Evolutionary conservation across 139 green algal genomes (phyloP), one percentile per base, ranked within the genome.

Genomic region (Volvox africanus): DNA sequence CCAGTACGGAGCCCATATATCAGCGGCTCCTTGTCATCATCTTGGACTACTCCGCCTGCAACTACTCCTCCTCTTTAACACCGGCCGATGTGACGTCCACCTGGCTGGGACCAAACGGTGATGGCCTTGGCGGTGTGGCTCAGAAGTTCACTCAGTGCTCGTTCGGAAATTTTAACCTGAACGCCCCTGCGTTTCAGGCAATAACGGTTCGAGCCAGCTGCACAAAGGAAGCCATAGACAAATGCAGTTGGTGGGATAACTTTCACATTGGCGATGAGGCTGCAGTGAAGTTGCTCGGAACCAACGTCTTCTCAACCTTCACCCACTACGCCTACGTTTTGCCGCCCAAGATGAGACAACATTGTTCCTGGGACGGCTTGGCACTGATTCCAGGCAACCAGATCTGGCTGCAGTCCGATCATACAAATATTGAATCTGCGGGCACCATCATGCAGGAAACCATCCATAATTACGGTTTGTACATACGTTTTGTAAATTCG

Each of bases 401-500:
- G 22, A 80, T 68, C 11, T 88, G 83, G 83, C 83, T 88, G 67
- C 83, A 88, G 83, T 80, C 67, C 26, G 33, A 16, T 17, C n/a
- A 17, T 13, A 80, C 79, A 22, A 68, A 68, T 28, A n/a, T 86
- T n/a, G 21, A 26, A 73, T n/a, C 80, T 55, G 1, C 50, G 80
- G 78, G 50, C 16, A 86, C 80, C n/a, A 44, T 73, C 16, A 73
- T 86, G 80, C 80, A 86, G 80, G 80, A 86, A 44, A n/a, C 13
- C 80, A 22, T 86, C 0, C 80, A 86, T 61, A 86, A 86, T 26
- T 79, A 80, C 32, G 82, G 82, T 79, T 20, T 16, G 62, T 20
- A 30, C 14, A n/a, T n/a, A n/a, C n/a, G n/a, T n/a, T n/a, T n/a
- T n/a, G n/a, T n/a, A n/a, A n/a, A n/a, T n/a, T n/a, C n/a, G n/a